Conservation (phyloP, 352 stramenopile genomes). For the Thalassiosira livingstoniorum region DNA sequence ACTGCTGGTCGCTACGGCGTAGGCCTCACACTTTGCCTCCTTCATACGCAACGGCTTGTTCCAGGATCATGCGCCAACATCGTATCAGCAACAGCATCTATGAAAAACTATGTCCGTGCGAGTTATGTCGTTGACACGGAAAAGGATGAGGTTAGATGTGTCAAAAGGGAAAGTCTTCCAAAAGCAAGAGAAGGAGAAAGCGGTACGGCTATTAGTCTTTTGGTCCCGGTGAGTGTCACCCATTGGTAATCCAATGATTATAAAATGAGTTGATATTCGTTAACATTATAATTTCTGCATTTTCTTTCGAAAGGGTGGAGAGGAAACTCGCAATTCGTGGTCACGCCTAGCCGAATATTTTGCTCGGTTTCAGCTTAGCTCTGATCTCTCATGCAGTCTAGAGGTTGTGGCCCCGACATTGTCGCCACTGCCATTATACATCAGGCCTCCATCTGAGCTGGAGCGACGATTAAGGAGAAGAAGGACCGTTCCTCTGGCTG, state of each 20-base stretch:
- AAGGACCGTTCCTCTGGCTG: background rate
- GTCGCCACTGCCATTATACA: conserved; percentile 65
- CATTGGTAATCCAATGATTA: no score
- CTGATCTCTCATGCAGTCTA: conserved; percentile 69
- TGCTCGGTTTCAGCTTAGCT: conserved; percentile 74
- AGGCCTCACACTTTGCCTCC: conserved; percentile 81
- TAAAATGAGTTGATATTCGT: no score
- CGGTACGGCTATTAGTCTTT: conserved; percentile 76
- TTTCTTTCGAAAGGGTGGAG: conserved; percentile 64
- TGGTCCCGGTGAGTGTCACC: conserved; percentile 82
- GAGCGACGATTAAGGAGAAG: conserved; percentile 19
- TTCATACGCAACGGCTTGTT: conserved; percentile 81
- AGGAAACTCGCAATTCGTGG: conserved; percentile 62
- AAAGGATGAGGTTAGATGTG: conserved; percentile 69
- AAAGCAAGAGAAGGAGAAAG: conserved; percentile 58
- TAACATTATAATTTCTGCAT: no score
- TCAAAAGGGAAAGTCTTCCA: conserved; percentile 44
- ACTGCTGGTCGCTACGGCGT: conserved; percentile 81
- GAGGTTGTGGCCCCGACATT: conserved; percentile 79
- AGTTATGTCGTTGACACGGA: conserved; percentile 75
- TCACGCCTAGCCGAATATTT: conserved; percentile 81
- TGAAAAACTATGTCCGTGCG: conserved; percentile 41
- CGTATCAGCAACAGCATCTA: conserved; percentile 58
- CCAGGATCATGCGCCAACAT: conserved; percentile 71
- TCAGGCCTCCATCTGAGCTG: conserved; percentile 58